phyloP scores from a whole-genome alignment of 164 flowering plant genomes.

The Annona cherimola region DNA sequence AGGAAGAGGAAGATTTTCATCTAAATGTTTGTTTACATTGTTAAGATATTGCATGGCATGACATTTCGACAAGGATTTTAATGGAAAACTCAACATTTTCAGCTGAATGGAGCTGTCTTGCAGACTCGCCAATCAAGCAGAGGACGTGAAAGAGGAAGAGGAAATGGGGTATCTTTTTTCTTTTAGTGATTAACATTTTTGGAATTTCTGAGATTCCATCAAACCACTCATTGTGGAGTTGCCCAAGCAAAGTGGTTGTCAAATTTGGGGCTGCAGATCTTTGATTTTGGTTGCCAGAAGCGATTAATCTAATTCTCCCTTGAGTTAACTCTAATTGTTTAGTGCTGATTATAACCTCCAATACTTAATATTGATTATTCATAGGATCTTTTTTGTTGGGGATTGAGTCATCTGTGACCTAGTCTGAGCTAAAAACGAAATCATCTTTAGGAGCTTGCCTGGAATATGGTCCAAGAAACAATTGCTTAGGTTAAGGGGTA shows the following conservation, averaged over 20 bases:
- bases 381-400: too few species aligned
- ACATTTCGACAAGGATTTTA: neutral
- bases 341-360: too few species aligned
- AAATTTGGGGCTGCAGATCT: neutral
- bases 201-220: neutral
- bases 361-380: too few species aligned
- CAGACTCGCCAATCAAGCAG: conserved; percentile 35
- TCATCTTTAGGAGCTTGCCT: too few species aligned
- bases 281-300: too few species aligned
- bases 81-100: neutral
- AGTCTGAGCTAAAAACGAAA: too few species aligned
- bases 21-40: neutral
- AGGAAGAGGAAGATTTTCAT: neutral
- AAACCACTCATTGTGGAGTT: neutral
- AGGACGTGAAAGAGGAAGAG: conserved; percentile 62
- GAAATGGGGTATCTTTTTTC: conserved; percentile 51
- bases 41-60: neutral
- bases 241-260: neutral
- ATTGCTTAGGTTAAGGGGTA: too few species aligned
- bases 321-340: too few species aligned
- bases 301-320: too few species aligned
- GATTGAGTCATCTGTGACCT: too few species aligned
- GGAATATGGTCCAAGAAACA: too few species aligned
- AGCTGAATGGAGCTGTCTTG: conserved; percentile 51
- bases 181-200: neutral